Conservation (phyloP, 106 monocot genomes). For the Ottelia alismoides region DNA sequence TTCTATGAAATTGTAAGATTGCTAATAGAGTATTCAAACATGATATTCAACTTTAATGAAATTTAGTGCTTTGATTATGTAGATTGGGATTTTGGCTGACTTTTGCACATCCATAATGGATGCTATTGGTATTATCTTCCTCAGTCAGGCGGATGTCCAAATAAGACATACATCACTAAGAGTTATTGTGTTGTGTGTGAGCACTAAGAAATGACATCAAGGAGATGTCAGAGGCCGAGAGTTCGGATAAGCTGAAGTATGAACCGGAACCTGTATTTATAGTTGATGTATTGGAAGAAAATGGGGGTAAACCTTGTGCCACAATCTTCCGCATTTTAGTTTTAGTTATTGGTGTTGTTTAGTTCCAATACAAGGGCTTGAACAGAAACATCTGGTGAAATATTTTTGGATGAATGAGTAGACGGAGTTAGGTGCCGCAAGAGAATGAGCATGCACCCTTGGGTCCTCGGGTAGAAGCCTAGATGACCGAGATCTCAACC, state of each 20-base stretch:
- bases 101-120: conserved; percentile 78
- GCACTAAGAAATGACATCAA: conserved; percentile 69
- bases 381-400: neutral
- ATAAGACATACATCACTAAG: conserved; percentile 93
- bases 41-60: too few species aligned
- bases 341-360: too few species aligned
- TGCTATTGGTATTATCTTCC: conserved; percentile 94
- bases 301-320: conserved; percentile 63
- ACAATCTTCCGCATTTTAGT: neutral
- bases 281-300: conserved; percentile 94
- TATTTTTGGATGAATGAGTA: conserved; percentile 80
- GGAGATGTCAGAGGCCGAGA: conserved; percentile 29
- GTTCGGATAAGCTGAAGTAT: conserved; percentile 43
- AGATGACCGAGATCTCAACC: too few species aligned
- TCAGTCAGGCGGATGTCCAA: conserved; percentile 90
- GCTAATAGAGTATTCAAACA: too few species aligned
- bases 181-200: conserved; percentile 72
- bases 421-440: too few species aligned
- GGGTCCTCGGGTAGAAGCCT: too few species aligned
- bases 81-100: conserved; percentile 49
- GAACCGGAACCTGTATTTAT: conserved; percentile 81
- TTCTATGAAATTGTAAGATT: too few species aligned
- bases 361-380: too few species aligned
- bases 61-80: too few species aligned
- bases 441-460: too few species aligned